Percentiles rank a stretch among this genome's conserved stretches.
Conservation (phyloP, 2,329 filamentous ascomycete species). For the Penicillium expansum region DNA sequence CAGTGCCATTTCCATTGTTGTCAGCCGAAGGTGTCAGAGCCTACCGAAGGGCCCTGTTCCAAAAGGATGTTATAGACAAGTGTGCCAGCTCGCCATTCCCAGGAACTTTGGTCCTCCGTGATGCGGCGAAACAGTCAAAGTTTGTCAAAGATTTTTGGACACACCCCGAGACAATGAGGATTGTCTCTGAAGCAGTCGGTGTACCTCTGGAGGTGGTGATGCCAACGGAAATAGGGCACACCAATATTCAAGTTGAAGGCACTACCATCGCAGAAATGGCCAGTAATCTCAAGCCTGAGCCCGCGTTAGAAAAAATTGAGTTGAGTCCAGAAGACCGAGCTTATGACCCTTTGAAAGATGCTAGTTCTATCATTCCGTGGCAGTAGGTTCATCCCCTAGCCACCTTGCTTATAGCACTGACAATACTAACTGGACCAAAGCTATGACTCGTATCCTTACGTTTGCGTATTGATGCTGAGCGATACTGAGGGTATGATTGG, state of each 20-base stretch:
- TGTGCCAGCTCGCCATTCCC: constrained; percentile 17
- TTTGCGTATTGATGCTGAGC: constrained; percentile 34
- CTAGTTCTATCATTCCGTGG: constrained; percentile 21
- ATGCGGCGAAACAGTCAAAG: constrained; percentile 20
- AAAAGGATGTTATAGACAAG: constrained; percentile 9
- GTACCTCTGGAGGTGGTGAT: constrained; percentile 23
- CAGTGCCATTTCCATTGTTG: constrained; percentile 12
- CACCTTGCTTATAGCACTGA: neutral
- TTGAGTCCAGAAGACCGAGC: constrained; percentile 11
- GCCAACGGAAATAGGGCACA: constrained; percentile 28
- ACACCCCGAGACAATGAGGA: constrained; percentile 21
- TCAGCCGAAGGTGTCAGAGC: constrained; percentile 12
- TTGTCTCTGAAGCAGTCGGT: constrained; percentile 24
- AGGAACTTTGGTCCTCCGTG: constrained; percentile 23
- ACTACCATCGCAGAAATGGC: constrained; percentile 16
- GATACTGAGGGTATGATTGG: constrained; percentile 29
- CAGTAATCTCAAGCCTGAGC: constrained; percentile 17
- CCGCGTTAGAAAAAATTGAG: constrained; percentile 13
- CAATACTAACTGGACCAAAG: constrained; percentile 1
- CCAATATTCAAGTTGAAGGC: constrained; percentile 25
- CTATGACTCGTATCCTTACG: constrained; percentile 24
- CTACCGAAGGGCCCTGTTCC: constrained; percentile 14
- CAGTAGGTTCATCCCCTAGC: constrained; percentile 15
- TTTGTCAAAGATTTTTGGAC: constrained; percentile 28
- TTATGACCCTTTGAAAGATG: constrained; percentile 21